Conservation (phyloP, 805 yeast genomes). For the Schwanniomyces polymorphus region DNA sequence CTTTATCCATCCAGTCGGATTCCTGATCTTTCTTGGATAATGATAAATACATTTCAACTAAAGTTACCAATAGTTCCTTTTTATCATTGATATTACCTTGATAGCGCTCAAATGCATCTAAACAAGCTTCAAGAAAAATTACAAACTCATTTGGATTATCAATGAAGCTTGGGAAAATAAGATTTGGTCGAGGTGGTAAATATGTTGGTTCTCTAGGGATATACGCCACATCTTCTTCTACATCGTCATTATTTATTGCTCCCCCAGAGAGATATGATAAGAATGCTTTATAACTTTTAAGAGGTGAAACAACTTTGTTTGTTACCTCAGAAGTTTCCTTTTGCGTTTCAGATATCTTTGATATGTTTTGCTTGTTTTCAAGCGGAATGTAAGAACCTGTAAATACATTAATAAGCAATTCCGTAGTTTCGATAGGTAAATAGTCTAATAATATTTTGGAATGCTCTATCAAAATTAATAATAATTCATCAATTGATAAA, state of each 20-base stretch:
- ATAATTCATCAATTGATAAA: conserved; percentile 71
- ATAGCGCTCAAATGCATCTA: conserved; percentile 72
- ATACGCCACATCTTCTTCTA: conserved; percentile 4
- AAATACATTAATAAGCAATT: conserved; percentile 78
- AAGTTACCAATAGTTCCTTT: conserved; percentile 70
- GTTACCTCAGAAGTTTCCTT: conserved; percentile 7
- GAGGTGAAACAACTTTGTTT: conserved; percentile 18
- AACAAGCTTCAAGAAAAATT: conserved; percentile 87
- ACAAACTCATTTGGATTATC: conserved; percentile 86
- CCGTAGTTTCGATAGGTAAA: conserved; percentile 79
- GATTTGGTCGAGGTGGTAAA: conserved; percentile 86
- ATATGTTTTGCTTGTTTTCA: conserved; percentile 8
- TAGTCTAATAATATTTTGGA: conserved; percentile 64
- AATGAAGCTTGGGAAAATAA: conserved; percentile 85
- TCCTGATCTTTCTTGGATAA: conserved; percentile 43
- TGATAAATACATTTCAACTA: conserved; percentile 78
- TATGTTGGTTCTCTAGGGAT: conserved; percentile 58
- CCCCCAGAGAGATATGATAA: conserved; percentile 25
- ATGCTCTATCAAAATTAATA: conserved; percentile 66
- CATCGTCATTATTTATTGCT: conserved; percentile 13
- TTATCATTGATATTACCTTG: conserved; percentile 72
- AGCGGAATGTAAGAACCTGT: conserved; percentile 75
- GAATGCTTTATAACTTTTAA: conserved; percentile 33
- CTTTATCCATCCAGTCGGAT: conserved; percentile 66
- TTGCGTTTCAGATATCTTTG: conserved; percentile 8